phyloP scores from a whole-genome alignment of 495 filamentous ascomycete species.

The Lasiosphaeriaceae sp. region DNA sequence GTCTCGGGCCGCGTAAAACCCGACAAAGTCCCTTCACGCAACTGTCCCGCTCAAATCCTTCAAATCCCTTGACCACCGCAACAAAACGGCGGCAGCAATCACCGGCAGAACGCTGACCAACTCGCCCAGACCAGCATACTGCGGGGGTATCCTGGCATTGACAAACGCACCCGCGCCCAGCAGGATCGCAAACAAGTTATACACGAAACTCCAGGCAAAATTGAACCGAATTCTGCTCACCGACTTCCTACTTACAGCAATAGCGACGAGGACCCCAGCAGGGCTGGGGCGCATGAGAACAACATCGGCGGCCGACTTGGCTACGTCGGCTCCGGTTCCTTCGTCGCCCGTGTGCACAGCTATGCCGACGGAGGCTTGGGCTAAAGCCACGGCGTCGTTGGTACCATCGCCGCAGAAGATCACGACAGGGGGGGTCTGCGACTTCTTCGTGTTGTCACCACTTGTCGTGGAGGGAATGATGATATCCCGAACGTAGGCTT shows the following conservation, averaged over 20 bases:
- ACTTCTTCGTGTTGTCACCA: neutral
- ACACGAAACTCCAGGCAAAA: conserved; percentile 69
- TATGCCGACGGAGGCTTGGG: conserved; percentile 64
- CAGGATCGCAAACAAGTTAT: conserved; percentile 70
- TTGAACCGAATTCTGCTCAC: conserved; percentile 61
- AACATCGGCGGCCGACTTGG: conserved; percentile 64
- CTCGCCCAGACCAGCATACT: conserved; percentile 74
- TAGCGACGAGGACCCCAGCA: conserved; percentile 52
- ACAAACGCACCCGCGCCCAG: conserved; percentile 69
- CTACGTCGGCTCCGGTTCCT: conserved; percentile 60
- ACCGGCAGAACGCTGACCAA: conserved; percentile 75
- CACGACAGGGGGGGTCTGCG: conserved; percentile 31
- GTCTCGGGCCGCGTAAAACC: too few species aligned
- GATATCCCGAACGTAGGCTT: conserved; percentile 52
- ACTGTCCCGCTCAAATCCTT: neutral
- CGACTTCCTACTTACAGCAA: conserved; percentile 55
- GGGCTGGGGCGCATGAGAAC: conserved; percentile 59
- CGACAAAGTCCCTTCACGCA: too few species aligned
- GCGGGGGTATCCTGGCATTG: conserved; percentile 59
- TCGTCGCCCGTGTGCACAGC: conserved; percentile 54
- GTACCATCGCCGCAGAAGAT: conserved; percentile 77
- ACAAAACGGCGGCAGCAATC: conserved; percentile 47
- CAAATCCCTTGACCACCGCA: conserved; percentile 4
- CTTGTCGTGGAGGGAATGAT: conserved; percentile 6
- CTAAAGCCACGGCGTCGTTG: conserved; percentile 73